phyloP scores from a whole-genome alignment of 2,329 filamentous ascomycete species.

The Metarhizium album region DNA sequence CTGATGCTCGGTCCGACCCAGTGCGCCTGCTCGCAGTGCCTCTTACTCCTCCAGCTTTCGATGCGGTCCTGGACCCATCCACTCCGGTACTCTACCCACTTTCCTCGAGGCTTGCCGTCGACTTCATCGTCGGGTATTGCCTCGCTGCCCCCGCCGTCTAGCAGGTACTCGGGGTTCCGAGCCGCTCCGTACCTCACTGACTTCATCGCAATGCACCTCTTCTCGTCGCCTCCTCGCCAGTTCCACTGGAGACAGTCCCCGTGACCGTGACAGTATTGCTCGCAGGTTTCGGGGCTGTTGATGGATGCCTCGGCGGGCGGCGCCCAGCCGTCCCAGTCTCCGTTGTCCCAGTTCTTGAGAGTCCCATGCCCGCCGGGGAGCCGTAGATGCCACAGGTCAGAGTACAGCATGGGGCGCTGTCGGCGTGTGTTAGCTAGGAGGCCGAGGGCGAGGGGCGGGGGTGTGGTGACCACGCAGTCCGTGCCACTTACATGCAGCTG shows the following conservation, averaged over 20 bases:
- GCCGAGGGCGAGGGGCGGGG: too few relatives aligned
- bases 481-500: conserved; percentile 21
- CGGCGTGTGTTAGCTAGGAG: conserved; percentile 9
- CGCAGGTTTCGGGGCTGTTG: conserved; percentile 17
- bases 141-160: conserved; percentile 14
- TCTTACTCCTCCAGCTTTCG: conserved; percentile 14
- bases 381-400: conserved; percentile 26
- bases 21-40: conserved; percentile 18
- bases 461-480: not conserved
- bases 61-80: conserved; percentile 19
- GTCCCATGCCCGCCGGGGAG: conserved; percentile 18
- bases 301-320: conserved; percentile 15
- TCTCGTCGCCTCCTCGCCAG: conserved; percentile 21
- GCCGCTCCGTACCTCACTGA: conserved; percentile 18
- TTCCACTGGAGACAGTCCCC: conserved; percentile 19
- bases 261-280: conserved; percentile 16
- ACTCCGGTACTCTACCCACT: conserved; percentile 20
- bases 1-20: conserved; percentile 21
- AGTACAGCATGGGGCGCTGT: conserved; percentile 25
- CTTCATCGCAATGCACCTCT: conserved; percentile 17
- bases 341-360: conserved; percentile 21
- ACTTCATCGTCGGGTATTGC: conserved; percentile 10
- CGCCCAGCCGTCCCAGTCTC: conserved; percentile 20
- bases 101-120: conserved; percentile 8
- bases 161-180: conserved; percentile 12